Evolutionary conservation across 2,329 filamentous ascomycete species (phyloP).

Genomic region (Diaporthe caulivora): DNA sequence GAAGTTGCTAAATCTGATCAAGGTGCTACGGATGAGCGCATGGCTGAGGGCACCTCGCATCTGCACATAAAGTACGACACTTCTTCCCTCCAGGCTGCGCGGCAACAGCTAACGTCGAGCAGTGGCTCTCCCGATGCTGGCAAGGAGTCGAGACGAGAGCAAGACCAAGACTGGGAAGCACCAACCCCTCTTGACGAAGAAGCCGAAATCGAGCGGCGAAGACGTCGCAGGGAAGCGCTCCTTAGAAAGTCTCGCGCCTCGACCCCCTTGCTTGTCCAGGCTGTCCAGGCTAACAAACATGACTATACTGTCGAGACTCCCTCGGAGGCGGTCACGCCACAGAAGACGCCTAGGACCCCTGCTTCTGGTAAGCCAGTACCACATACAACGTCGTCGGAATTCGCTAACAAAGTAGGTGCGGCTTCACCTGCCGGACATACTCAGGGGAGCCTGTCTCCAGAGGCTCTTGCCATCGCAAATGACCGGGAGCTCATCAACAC

Average conservation of each 20-base stretch:
- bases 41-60: slow-evolving; percentile 45
- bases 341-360: slow-evolving; percentile 55
- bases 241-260: slow-evolving; percentile 84
- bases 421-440: slow-evolving; percentile 52
- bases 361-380: slow-evolving; percentile 57
- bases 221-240: slow-evolving; percentile 86
- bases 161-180: slow-evolving; percentile 60
- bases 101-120: slow-evolving; percentile 16
- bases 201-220: slow-evolving; percentile 85
- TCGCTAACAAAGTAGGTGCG: slow-evolving; percentile 33
- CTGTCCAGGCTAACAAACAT: slow-evolving; percentile 73
- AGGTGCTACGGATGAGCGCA: slow-evolving; percentile 66
- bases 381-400: neutral
- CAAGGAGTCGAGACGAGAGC: slow-evolving; percentile 34
- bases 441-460: slow-evolving; percentile 66
- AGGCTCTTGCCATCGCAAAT: slow-evolving; percentile 72
- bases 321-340: slow-evolving; percentile 58
- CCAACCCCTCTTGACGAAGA: slow-evolving; percentile 80
- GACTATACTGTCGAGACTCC: slow-evolving; percentile 66
- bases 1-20: slow-evolving; percentile 77
- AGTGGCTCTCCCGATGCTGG: slow-evolving; percentile 26
- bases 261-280: slow-evolving; percentile 81
- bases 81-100: slow-evolving; percentile 2
- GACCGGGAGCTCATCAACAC: slow-evolving; percentile 77
- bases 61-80: slow-evolving; percentile 52